Conservation (phyloP, 176 grass and related monocot genomes). For the Microstegium vimineum region DNA sequence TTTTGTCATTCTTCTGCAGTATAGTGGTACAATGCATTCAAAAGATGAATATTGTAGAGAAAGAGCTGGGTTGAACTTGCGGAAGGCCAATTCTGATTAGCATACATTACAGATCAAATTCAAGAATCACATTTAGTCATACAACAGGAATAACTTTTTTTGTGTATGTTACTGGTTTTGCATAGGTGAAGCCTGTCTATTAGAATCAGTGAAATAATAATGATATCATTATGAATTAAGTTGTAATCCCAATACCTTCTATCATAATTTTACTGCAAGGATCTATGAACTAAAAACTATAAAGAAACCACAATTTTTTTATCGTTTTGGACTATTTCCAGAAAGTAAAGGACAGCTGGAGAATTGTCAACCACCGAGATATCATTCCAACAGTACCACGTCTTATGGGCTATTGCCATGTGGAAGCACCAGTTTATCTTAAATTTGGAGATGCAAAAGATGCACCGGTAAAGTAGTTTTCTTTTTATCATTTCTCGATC, state of each 20-base stretch:
- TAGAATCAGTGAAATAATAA: not conserved
- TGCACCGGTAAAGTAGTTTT: slow-evolving; percentile 39
- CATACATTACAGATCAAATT: not conserved
- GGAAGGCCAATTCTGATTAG: not conserved
- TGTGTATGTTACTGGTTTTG: not conserved
- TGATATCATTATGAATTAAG: slow-evolving; percentile 5
- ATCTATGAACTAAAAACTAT: not conserved
- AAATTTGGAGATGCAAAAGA: slow-evolving; percentile 61
- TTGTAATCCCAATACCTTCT: too few species aligned
- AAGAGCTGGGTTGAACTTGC: not conserved
- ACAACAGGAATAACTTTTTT: not conserved
- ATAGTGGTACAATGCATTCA: not conserved
- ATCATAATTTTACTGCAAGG: not conserved
- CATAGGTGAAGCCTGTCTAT: not conserved
- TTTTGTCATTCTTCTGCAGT: not conserved
- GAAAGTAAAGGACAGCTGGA: slow-evolving; percentile 99
- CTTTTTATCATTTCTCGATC: not conserved
- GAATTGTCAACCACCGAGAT: slow-evolving; percentile 93
- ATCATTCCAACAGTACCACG: slow-evolving; percentile 96
- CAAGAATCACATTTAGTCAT: not conserved
- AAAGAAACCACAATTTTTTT: slow-evolving; percentile 2
- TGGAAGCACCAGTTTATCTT: slow-evolving; percentile 91
- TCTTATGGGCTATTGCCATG: slow-evolving; percentile 98
- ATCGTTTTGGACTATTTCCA: slow-evolving; percentile 38
- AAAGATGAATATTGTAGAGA: not conserved